phyloP scores from a whole-genome alignment of 352 stramenopile species.

The Globisporangium splendens region DNA sequence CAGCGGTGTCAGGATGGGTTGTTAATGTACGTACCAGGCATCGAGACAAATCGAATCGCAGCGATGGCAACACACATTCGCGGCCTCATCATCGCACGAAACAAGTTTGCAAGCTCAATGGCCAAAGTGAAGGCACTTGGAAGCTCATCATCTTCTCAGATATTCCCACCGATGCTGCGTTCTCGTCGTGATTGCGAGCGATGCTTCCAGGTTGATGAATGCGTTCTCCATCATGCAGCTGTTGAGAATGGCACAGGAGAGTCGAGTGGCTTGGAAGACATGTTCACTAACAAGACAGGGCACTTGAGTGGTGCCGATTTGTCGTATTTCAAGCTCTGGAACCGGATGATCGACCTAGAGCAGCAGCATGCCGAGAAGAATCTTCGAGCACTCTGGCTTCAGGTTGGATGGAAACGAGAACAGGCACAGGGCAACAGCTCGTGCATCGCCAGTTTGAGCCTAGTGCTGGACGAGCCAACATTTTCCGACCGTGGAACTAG shows the following conservation, averaged over 20 bases:
- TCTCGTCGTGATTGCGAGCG: slow-evolving; percentile 58
- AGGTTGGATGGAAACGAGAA: slow-evolving; percentile 57
- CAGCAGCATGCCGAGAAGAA: slow-evolving; percentile 71
- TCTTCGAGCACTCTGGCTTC: slow-evolving; percentile 62
- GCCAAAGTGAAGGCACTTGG: slow-evolving; percentile 55
- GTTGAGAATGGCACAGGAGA: slow-evolving; percentile 65
- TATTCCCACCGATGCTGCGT: slow-evolving; percentile 74
- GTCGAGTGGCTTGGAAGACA: slow-evolving; percentile 64
- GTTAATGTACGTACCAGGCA: slow-evolving; percentile 67
- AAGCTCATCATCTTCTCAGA: slow-evolving; percentile 36
- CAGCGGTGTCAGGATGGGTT: slow-evolving; percentile 55
- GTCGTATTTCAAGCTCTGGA: slow-evolving; percentile 75
- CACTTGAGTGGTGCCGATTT: slow-evolving; percentile 55
- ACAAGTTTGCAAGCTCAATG: slow-evolving; percentile 64
- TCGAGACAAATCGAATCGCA: slow-evolving; percentile 65
- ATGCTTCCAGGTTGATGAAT: slow-evolving; percentile 85
- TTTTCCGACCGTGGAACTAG: slow-evolving; percentile 28
- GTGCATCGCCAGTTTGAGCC: slow-evolving; percentile 49
- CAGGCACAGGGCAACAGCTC: slow-evolving; percentile 39
- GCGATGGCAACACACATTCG: slow-evolving; percentile 55
- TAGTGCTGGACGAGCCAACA: slow-evolving; percentile 42
- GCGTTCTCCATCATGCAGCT: slow-evolving; percentile 78
- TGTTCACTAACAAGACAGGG: slow-evolving; percentile 53
- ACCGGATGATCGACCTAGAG: slow-evolving; percentile 66
- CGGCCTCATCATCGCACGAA: slow-evolving; percentile 64